A percentile compares a stretch with the other conserved stretches of the same genome.
Evolutionary conservation across 2,329 filamentous ascomycete species (phyloP).

Genomic region (Ophiostoma angusticollis): DNA sequence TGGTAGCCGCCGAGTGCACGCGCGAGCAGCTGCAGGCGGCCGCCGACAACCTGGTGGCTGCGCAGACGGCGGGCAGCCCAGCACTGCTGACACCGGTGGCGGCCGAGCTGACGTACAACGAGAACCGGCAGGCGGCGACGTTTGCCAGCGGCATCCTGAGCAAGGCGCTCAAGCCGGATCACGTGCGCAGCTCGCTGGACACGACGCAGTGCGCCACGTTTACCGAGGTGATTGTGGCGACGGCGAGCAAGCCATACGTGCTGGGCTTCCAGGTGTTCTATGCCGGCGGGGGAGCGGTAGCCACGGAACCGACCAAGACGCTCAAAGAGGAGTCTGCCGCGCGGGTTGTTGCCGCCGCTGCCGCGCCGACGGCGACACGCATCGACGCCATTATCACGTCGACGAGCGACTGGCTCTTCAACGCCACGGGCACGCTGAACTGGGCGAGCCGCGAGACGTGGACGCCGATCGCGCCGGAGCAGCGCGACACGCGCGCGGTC

Average conservation of each 20-base stretch:
- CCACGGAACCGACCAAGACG: too few relatives aligned
- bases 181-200: slow-evolving; percentile 21
- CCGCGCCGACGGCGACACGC: slow-evolving; percentile 12
- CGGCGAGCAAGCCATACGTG: slow-evolving; percentile 23
- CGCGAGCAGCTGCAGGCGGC: slow-evolving; percentile 7
- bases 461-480: slow-evolving; percentile 18
- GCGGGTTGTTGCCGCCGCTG: too few relatives aligned
- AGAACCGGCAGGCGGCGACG: slow-evolving; percentile 12
- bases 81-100: slow-evolving; percentile 6
- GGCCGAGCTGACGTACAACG: slow-evolving; percentile 8
- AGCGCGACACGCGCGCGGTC: slow-evolving; percentile 17
- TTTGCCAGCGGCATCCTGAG: slow-evolving; percentile 17
- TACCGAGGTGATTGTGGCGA: slow-evolving; percentile 23
- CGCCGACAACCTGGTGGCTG: slow-evolving; percentile 8
- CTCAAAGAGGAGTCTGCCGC: too few relatives aligned
- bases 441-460: slow-evolving; percentile 19
- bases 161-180: slow-evolving; percentile 18
- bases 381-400: slow-evolving; percentile 23
- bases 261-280: slow-evolving; percentile 21
- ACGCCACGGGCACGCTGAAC: slow-evolving; percentile 22
- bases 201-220: slow-evolving; percentile 24
- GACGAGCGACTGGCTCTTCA: slow-evolving; percentile 24
- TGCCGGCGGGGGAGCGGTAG: too few relatives aligned
- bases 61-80: slow-evolving; percentile 8
- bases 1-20: slow-evolving; percentile 9